Conservation (phyloP, 139 green algal genomes). For the Eudorina sp. region DNA sequence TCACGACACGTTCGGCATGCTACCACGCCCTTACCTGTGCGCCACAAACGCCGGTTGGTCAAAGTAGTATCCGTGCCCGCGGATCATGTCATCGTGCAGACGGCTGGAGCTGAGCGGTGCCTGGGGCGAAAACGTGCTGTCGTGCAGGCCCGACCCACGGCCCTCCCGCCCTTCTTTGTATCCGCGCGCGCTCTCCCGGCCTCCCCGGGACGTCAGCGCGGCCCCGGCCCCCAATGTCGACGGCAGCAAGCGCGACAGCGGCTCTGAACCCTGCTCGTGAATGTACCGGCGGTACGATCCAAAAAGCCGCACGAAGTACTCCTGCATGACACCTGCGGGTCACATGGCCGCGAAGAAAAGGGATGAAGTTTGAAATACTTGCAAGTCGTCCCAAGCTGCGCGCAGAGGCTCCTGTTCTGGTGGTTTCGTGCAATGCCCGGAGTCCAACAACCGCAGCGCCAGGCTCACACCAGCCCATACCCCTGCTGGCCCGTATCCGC, state of each 20-base stretch:
- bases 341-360: too few relatives aligned
- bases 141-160: not conserved
- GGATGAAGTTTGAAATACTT: too few relatives aligned
- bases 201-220: not conserved
- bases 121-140: constrained; percentile 2
- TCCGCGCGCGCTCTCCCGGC: not conserved
- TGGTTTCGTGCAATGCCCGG: too few relatives aligned
- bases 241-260: not conserved
- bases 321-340: constrained; percentile 73
- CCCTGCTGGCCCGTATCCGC: not conserved
- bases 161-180: constrained; percentile 7
- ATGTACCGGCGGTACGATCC: constrained; percentile 71
- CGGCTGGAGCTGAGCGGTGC: not conserved
- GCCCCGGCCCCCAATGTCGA: not conserved
- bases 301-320: constrained; percentile 78
- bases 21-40: constrained; percentile 18
- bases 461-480: too few relatives aligned
- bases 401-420: too few relatives aligned
- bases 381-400: too few relatives aligned
- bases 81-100: constrained; percentile 24
- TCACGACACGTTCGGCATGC: too few relatives aligned
- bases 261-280: constrained; percentile 40
- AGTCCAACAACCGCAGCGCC: too few relatives aligned
- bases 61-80: constrained; percentile 67
- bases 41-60: constrained; percentile 69